These are phyloP conservation scores for Cystobasidiaceae sp. DNA, from an alignment of 1,284 basidiomycete genomes.

Conservation along the genomic window DNA sequence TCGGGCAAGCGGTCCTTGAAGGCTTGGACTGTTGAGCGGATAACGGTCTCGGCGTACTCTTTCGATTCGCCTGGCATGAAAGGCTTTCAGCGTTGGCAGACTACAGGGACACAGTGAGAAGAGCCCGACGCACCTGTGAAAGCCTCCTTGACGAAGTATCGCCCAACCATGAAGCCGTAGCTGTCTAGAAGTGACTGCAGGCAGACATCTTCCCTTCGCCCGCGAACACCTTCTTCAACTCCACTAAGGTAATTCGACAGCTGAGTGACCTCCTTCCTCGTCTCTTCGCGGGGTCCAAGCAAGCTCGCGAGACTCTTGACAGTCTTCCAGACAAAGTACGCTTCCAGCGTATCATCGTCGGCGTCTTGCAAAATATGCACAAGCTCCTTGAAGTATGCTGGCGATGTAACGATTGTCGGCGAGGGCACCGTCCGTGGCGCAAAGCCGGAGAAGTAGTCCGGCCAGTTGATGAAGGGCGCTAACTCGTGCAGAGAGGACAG, in stretches of 20 bases:
- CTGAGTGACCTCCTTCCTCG: constrained; percentile 66
- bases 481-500: constrained; percentile 56
- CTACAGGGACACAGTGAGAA: background rate
- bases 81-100: background rate
- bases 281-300: constrained; percentile 65
- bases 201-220: constrained; percentile 67
- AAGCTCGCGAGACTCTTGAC: constrained; percentile 55
- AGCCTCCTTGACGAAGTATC: constrained; percentile 74
- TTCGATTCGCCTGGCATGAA: constrained; percentile 59
- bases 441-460: constrained; percentile 76
- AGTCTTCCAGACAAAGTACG: constrained; percentile 61
- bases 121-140: constrained; percentile 54
- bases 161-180: constrained; percentile 53
- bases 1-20: constrained; percentile 74
- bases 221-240: constrained; percentile 77
- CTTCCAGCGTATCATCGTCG: constrained; percentile 67
- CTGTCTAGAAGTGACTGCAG: constrained; percentile 48
- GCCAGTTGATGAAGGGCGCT: constrained; percentile 72
- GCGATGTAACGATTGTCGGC: constrained; percentile 72
- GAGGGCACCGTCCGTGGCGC: constrained; percentile 70
- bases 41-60: constrained; percentile 74
- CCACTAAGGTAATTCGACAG: constrained; percentile 70
- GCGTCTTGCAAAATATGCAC: constrained; percentile 66
- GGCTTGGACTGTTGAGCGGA: constrained; percentile 75
- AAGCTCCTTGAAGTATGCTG: constrained; percentile 68